Base-by-base conservation (phyloP, 1,284 basidiomycete species). In the Moniliophthora roreri region DNA sequence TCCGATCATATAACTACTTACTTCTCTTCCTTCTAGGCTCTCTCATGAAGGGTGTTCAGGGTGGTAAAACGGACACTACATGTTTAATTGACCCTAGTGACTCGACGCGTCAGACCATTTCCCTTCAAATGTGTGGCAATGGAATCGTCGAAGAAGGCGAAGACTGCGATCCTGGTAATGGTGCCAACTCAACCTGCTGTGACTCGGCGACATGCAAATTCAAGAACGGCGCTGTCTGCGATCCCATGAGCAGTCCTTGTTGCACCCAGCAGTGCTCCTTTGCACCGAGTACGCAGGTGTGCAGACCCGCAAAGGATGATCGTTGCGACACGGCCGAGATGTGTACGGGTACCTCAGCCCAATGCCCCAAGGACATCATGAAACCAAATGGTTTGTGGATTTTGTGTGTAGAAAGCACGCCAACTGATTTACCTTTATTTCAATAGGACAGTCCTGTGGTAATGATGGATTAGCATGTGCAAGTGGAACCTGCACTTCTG, bases 151-250 rank as follows among this genome's bases (percentile, higher is more conserved):
- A 89, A 65, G 65, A 61, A 0, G 85, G 89, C 44, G 93, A 95
- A 72, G 89, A 95, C 53, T 96, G 94, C 68, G 44, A 46, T 32
- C 44, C 44, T 28, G 44, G 44, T 2, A 28, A 16, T 18, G 44
- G 44, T 4, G 28, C 16, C 44, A 46, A 73, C 46, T 88, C 87
- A 13, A 69, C 81, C 3, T 95, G 93, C 72, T 97, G 92, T 73
- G 82, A 95, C 69, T 65, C 83, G 1, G 57, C 69, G 23, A 93
- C 91, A 3, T 97, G 94, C 77, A 89, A 86, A 69, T 91, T 95
- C 72, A 79, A 66, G 38, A 62, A 72, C 24, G 82, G 81, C 18
- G 86, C 93, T 0, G 79, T 86, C 13, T 97, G 94, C 69, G 92
- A 95, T 66, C 91, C 92, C 1, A 68, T 76, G 42, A 91, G 86